Evolutionary conservation across 257 asterid genomes (phyloP).

Genomic region (Ophiorrhiza pumila): DNA sequence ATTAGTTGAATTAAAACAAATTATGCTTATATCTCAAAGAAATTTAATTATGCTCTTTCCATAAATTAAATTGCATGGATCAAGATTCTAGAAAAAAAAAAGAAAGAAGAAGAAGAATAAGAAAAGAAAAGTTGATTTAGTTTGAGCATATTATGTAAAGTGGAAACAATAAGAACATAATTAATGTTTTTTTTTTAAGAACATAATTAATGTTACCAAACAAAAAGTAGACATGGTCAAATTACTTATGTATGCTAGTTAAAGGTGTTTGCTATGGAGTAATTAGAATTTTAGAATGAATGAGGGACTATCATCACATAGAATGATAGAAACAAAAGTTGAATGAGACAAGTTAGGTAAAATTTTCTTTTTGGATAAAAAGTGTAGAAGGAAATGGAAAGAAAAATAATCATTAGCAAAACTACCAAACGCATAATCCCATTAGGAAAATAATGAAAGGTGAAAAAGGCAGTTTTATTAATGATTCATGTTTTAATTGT

Average conservation of each 20-base stretch:
- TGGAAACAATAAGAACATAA: not conserved
- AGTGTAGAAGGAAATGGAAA: not conserved
- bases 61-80: not conserved
- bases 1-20: too few relatives aligned
- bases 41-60: not conserved
- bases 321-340: not conserved
- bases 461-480: not conserved
- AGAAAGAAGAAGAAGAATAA: too few relatives aligned
- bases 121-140: not conserved
- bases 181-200: not conserved
- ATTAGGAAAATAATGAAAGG: slow-evolving; percentile 5
- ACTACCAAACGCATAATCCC: slow-evolving; percentile 19
- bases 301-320: not conserved
- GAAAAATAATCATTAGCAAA: not conserved
- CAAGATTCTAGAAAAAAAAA: too few relatives aligned
- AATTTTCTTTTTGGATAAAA: not conserved
- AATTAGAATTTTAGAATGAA: not conserved
- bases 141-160: not conserved
- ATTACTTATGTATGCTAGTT: not conserved
- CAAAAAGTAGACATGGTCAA: not conserved
- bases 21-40: not conserved
- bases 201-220: not conserved
- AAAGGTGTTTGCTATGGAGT: not conserved
- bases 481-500: not conserved
- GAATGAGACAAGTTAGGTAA: slow-evolving; percentile 6